A percentile compares a stretch with the other conserved stretches of the same genome.
phyloP scores from a whole-genome alignment of 1,284 basidiomycete species.

The Fistulina hepatica region DNA sequence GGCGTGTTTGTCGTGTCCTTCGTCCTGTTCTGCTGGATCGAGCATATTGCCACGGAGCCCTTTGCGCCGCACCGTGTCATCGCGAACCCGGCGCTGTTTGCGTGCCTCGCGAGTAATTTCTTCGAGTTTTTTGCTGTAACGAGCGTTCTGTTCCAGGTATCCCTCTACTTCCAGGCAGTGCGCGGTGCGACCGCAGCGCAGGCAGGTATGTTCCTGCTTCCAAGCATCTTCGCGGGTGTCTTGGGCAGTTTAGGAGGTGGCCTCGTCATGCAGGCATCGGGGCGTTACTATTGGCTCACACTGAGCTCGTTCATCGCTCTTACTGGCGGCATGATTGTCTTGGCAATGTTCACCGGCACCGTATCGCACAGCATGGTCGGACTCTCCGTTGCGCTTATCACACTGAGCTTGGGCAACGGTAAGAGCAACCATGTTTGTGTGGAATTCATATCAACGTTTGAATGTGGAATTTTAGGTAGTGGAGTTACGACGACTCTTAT shows the following conservation, averaged over 20 bases:
- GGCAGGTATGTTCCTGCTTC: constrained; percentile 40
- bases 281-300: constrained; percentile 44
- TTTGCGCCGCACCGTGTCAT: constrained; percentile 48
- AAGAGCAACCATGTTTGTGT: too few species aligned
- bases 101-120: constrained; percentile 48
- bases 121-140: constrained; percentile 38
- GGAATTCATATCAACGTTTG: too few species aligned
- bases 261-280: constrained; percentile 44
- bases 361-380: constrained; percentile 25
- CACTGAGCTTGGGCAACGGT: not conserved
- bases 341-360: constrained; percentile 31
- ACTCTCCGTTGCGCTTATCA: constrained; percentile 20
- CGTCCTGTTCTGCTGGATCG: constrained; percentile 26
- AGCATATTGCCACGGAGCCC: constrained; percentile 43
- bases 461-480: constrained; percentile 23
- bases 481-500: constrained; percentile 48
- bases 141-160: constrained; percentile 40
- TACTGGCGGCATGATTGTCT: constrained; percentile 28
- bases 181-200: constrained; percentile 32
- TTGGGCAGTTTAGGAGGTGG: constrained; percentile 41
- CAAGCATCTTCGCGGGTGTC: constrained; percentile 35
- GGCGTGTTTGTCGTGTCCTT: constrained; percentile 23
- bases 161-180: constrained; percentile 50
- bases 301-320: constrained; percentile 30
- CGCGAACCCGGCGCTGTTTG: constrained; percentile 36